These are phyloP conservation scores for Botrytis pseudocinerea DNA, from an alignment of 2,329 filamentous ascomycete species.

Conservation along the genomic window DNA sequence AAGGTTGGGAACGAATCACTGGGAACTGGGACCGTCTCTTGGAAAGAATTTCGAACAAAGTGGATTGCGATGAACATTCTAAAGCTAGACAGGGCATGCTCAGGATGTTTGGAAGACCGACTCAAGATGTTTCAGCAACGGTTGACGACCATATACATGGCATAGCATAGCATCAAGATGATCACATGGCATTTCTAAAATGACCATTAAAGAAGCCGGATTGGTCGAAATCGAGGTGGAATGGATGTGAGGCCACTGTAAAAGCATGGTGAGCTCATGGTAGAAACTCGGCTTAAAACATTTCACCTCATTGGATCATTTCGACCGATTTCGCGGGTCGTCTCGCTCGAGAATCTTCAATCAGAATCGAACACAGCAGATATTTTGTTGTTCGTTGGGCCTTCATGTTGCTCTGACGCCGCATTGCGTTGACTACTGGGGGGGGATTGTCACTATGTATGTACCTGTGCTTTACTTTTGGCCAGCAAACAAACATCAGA, in stretches of 20 bases:
- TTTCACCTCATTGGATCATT: conserved; percentile 17
- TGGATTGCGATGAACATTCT: conserved; percentile 21
- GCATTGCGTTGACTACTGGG: conserved; percentile 24
- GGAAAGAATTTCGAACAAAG: conserved; percentile 22
- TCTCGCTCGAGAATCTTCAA: conserved; percentile 21
- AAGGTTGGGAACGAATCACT: conserved; percentile 27
- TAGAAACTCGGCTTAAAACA: conserved; percentile 13
- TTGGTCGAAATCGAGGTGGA: conserved; percentile 18
- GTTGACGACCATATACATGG: conserved; percentile 14
- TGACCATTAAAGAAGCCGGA: neutral
- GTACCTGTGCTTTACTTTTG: conserved; percentile 22
- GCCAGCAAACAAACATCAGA: conserved; percentile 24
- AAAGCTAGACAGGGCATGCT: conserved; percentile 18
- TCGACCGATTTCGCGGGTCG: conserved; percentile 21
- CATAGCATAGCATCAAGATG: conserved; percentile 10
- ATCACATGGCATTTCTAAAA: conserved; percentile 1
- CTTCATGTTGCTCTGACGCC: conserved; percentile 25
- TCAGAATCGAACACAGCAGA: conserved; percentile 26
- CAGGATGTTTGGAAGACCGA: conserved; percentile 15
- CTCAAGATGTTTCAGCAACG: conserved; percentile 28
- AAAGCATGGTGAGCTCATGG: conserved; percentile 23
- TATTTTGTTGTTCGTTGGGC: conserved; percentile 26
- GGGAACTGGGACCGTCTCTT: conserved; percentile 25
- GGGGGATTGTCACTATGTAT: conserved; percentile 13
- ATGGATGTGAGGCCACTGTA: conserved; percentile 17